Base-by-base conservation (phyloP, 768 basidiomycete genomes). In the Nevesoporus exiguus region DNA sequence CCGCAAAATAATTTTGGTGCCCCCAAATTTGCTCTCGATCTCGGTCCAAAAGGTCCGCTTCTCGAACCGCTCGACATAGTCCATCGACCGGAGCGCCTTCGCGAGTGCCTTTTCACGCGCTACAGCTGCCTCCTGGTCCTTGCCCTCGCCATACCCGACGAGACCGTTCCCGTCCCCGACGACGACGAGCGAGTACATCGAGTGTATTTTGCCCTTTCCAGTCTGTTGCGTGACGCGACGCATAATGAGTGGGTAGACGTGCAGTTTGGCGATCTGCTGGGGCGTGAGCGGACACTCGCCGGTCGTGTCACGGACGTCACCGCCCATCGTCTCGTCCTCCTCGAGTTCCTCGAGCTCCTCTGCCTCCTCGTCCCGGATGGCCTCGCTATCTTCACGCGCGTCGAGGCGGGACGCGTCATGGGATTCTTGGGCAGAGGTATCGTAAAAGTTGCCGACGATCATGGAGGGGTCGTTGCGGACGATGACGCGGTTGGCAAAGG, bases 41-140 rank as follows among this genome's bases (percentile, higher is more conserved):
- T 93, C 89, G 21, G 93, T 92, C 90, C 92, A 98, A 17, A 97
- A 78, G n/a, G 97, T 98, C 47, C 97, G 82, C 58, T 84, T 77
- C 71, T 99, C 96, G 71, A 93, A 98, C n/a, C 93, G 84, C 60
- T 90, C 88, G 51, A 99, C 92, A 63, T 78, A 87, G 71, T 98
- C 97, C 87, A 98, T 88, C 65, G 86, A 89, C 57, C 86, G 80
- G 27, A 96, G 77, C 2, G 93, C 97, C 75, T 82, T 72, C 33
- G 76, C 71, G 58, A 81, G 72, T n/a, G 87, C 80, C 67, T 85
- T 83, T 43, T 69, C 70, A 15, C 77, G 66, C 3, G 89, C 90
- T 17, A 75, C 71, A 7, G 75, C 55, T 1, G 63, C 62, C 36
- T 88, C 84, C 3, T 69, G 72, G 68, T 88, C 84, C 70, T 93